Base-by-base conservation (phyloP, 2,329 filamentous ascomycete species). In the Penicillium sp. region DNA sequence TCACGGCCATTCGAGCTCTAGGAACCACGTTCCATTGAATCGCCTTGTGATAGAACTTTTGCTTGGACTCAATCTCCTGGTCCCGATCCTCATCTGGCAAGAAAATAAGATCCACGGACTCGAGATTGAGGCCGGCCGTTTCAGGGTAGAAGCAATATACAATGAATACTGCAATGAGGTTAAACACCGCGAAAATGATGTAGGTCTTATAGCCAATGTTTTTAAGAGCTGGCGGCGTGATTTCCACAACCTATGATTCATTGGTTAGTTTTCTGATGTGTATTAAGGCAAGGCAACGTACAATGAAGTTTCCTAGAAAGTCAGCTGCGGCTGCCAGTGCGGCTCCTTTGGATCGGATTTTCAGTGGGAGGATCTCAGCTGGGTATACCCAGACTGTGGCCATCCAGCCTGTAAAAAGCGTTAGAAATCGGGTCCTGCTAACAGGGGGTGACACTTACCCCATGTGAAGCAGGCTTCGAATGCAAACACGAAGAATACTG, bases 161-260 rank as follows among this genome's bases (percentile, higher is more conserved):
- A 35, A 73, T 67, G 7, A 56, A 57, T 11, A 63, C 61, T 18
- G 59, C 60, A 22, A 68, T 61, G 31, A 62, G 58, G 42, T 87
- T 87, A 73, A 88, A 85, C 44, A 85, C 79, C 11, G 85, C 85
- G 64, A 88, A 89, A 61, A 89, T 82, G 64, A 84, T 82, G 69
- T 88, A 87, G 0, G 85, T 87, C 63, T 83, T 76, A 72, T 83
- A 82, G 15, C 73, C 69, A 57, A 88, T 87, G 54, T 73, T 82
- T 54, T 79, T 73, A 58, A 86, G 84, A 1, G 82, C 77, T 2
- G 85, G 74, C 0, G 84, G 84, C 0, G 84, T 86, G 58, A 86
- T 81, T 80, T 86, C 85, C 51, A 87, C 84, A 25, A 86, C 60
- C 49, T 54, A 22, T 15, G 48, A 6, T 8, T 23, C 7, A 11